These are phyloP conservation scores for Pleurotus citrinopileatus DNA, from an alignment of 768 basidiomycete species.

Conservation along the genomic window DNA sequence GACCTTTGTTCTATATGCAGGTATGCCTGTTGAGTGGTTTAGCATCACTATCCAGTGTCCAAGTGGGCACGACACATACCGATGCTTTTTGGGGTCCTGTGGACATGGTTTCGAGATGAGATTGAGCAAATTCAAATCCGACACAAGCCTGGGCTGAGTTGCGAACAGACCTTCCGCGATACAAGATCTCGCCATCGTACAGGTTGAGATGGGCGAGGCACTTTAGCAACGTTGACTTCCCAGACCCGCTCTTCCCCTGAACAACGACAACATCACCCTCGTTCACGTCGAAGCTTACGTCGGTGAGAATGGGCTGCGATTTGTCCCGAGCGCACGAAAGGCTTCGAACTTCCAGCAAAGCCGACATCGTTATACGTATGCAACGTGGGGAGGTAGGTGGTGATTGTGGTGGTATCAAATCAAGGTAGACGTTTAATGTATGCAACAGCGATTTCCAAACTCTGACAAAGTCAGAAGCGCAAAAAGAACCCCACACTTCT, in stretches of 20 bases:
- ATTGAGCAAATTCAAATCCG: not conserved
- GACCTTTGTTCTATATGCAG: slow-evolving; percentile 73
- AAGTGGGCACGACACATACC: slow-evolving; percentile 29
- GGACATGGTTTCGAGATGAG: not conserved
- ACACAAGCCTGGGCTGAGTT: not conserved
- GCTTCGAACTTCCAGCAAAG: slow-evolving; percentile 50
- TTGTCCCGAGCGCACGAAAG: slow-evolving; percentile 47
- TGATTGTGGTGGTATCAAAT: not conserved
- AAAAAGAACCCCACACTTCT: not conserved
- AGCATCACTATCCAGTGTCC: slow-evolving; percentile 1
- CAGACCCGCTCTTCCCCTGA: slow-evolving; percentile 79
- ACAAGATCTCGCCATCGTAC: slow-evolving; percentile 62
- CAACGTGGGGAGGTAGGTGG: not conserved
- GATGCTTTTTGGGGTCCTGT: slow-evolving; percentile 47
- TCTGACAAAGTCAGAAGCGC: slow-evolving; percentile 9
- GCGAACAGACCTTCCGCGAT: slow-evolving; percentile 57
- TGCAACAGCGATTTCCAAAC: not conserved
- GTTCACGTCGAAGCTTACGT: slow-evolving; percentile 58
- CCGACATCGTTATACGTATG: slow-evolving; percentile 3
- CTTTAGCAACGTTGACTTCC: slow-evolving; percentile 81
- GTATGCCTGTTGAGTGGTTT: slow-evolving; percentile 56
- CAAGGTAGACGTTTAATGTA: not conserved
- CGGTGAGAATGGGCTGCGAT: slow-evolving; percentile 52
- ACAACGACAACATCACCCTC: slow-evolving; percentile 76
- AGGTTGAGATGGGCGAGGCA: slow-evolving; percentile 78